Percentiles rank a stretch among this genome's conserved stretches.
These are phyloP conservation scores for Solanum pinnatisectum DNA, from an alignment of 257 asterid genomes.

Conservation along the genomic window DNA sequence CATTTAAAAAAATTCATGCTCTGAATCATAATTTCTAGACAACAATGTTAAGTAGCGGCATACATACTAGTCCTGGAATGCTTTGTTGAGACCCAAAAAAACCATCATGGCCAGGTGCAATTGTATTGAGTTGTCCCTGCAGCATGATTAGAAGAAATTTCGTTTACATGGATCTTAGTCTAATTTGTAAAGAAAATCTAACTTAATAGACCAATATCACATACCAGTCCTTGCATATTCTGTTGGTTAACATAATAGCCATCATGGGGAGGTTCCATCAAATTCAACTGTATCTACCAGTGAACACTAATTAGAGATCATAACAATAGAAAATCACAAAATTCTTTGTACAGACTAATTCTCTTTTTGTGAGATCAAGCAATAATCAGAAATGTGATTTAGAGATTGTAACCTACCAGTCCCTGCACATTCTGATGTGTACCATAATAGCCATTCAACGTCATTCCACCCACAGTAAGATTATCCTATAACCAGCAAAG, in stretches of 20 bases:
- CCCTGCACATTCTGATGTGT: slow-evolving; percentile 86
- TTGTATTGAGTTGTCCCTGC: slow-evolving; percentile 67
- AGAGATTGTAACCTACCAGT: slow-evolving; percentile 39
- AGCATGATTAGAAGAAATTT: slow-evolving; percentile 5
- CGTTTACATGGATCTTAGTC: background rate
- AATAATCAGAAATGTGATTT: background rate
- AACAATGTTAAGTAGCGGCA: background rate
- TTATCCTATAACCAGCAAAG: slow-evolving; percentile 43
- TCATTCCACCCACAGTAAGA: slow-evolving; percentile 52
- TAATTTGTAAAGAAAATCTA: background rate
- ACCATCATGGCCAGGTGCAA: slow-evolving; percentile 62
- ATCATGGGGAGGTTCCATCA: slow-evolving; percentile 96
- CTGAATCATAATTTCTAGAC: background rate
- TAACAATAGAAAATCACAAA: background rate
- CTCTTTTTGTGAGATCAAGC: background rate
- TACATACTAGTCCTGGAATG: slow-evolving; percentile 66
- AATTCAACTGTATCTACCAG: slow-evolving; percentile 59
- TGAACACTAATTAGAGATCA: slow-evolving; percentile 1
- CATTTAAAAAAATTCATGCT: background rate
- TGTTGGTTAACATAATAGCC: slow-evolving; percentile 69
- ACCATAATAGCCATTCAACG: slow-evolving; percentile 72
- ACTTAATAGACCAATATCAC: background rate
- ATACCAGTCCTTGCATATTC: slow-evolving; percentile 78
- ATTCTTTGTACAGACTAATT: background rate
- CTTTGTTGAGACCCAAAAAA: slow-evolving; percentile 61